Conservation (phyloP, 176 grass and related monocot species). For the Elymus sibiricus region DNA sequence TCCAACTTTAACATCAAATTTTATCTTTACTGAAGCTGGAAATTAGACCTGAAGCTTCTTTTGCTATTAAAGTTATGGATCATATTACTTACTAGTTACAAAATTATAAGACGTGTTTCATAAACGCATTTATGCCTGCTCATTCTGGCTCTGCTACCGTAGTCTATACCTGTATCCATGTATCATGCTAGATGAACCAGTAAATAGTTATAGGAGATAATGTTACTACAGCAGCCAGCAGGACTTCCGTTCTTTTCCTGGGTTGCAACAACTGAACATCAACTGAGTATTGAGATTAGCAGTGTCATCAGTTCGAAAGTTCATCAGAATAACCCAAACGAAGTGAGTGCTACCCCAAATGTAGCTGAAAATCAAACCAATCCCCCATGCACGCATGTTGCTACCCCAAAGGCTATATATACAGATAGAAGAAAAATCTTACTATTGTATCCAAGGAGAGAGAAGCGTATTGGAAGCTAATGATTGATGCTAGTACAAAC, state of each 20-base stretch:
- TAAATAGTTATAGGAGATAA: background rate
- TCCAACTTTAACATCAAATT: background rate
- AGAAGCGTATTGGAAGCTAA: background rate
- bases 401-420: background rate
- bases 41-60: background rate
- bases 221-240: background rate
- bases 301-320: background rate
- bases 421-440: background rate
- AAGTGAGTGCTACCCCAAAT: background rate
- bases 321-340: background rate
- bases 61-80: background rate
- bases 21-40: background rate
- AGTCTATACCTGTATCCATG: background rate
- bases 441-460: background rate
- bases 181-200: background rate
- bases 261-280: conserved; percentile 15
- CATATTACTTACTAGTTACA: background rate
- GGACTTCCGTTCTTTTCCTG: background rate
- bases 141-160: background rate
- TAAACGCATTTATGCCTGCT: background rate
- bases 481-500: conserved; percentile 2
- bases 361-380: background rate
- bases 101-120: background rate
- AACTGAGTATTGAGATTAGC: background rate
- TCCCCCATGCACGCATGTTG: background rate